These are phyloP conservation scores for Mortierella antarctica DNA, from an alignment of 192 early-diverging fungal species.

Conservation along the genomic window DNA sequence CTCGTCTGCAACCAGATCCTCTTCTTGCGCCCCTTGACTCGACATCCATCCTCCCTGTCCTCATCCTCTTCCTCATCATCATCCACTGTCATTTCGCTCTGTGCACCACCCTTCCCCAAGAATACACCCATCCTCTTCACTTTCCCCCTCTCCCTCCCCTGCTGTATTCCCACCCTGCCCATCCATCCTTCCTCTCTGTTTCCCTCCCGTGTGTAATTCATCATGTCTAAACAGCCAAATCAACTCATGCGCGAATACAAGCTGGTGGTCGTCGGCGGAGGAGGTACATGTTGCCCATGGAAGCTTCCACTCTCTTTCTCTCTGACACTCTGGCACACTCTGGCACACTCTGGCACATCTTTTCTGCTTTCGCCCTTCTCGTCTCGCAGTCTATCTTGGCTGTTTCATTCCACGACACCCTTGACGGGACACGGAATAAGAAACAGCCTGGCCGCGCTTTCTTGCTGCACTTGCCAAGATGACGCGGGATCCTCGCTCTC, in stretches of 20 bases:
- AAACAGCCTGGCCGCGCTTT: not conserved
- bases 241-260: constrained; percentile 72
- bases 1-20: not conserved
- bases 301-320: not conserved
- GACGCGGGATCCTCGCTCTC: too few relatives aligned
- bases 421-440: not conserved
- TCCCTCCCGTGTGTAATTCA: not conserved
- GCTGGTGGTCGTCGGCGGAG: constrained; percentile 85
- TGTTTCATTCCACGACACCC: not conserved
- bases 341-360: not conserved
- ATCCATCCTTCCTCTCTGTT: constrained; percentile 1
- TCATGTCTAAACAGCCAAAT: constrained; percentile 51
- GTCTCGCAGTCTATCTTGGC: too few relatives aligned
- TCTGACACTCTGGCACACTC: not conserved
- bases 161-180: not conserved
- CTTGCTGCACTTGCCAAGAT: too few relatives aligned
- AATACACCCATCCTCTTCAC: not conserved
- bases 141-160: not conserved
- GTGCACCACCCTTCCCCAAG: not conserved
- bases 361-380: not conserved
- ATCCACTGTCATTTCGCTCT: not conserved
- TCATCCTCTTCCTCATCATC: not conserved
- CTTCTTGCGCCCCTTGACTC: not conserved
- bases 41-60: not conserved
- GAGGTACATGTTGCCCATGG: constrained; percentile 58